Evolutionary conservation across 1,139 yeast genomes (phyloP), one percentile per base, ranked within the genome.

Genomic region (Yamadazyma friedrichii): DNA sequence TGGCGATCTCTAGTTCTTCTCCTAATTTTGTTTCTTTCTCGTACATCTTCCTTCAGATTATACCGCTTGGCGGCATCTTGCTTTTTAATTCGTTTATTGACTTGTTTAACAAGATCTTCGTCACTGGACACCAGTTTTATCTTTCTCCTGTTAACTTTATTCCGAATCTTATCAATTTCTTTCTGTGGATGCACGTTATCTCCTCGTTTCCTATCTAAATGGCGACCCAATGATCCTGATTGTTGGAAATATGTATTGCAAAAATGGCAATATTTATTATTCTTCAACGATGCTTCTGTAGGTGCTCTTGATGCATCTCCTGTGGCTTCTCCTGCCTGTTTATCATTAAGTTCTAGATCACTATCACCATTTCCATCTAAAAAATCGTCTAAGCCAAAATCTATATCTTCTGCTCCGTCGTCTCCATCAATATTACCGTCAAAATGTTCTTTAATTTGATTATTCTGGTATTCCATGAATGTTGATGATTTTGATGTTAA

Each of bases 191-290:
- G 61, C 16, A 48, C 25, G 2, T 39, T 31, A 40, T 56, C 59
- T 4, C 61, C 61, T 34, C 52, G 54, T 36, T 51, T 53, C 11
- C 45, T 33, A 36, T 55, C 58, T 27, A 56, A 42, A 44, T 56
- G 61, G 24, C 59, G 41, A 5, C 52, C 51, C 26, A 51, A 44
- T 4, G 55, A 47, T 3, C 58, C 56, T 27, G 48, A 45, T 24
- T 52, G 54, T 10, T 50, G 46, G 41, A 56, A 56, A 24, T 42
- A 44, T 34, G 49, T 45, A 13, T 45, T 38, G 39, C 61, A 56
- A 41, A 47, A 55, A n/a, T 16, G 46, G 40, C 61, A 56, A 9
- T 28, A 20, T n/a, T 13, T 13, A 3, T 31, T 38, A 20, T 39
- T 32, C 16, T 35, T 39, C n/a, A n/a, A n/a, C n/a, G n/a, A n/a